Percentiles rank a stretch among this genome's conserved stretches.
Conservation (phyloP, 1,284 basidiomycete species). For the Mrakiaceae sp. region DNA sequence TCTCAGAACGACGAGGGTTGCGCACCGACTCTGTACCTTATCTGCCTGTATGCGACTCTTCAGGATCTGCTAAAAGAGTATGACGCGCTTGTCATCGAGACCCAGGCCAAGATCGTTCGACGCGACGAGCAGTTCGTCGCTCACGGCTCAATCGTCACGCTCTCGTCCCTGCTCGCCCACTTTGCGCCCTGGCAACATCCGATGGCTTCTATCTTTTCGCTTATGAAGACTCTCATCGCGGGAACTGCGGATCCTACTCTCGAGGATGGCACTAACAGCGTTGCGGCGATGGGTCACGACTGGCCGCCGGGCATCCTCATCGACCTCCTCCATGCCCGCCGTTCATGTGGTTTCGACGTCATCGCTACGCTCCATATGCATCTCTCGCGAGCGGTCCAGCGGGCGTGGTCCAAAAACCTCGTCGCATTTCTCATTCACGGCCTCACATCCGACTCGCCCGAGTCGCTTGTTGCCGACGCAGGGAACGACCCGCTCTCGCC, state of each 20-base stretch:
- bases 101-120: slow-evolving; percentile 61
- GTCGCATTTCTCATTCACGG: slow-evolving; percentile 68
- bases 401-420: slow-evolving; percentile 65
- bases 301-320: slow-evolving; percentile 66
- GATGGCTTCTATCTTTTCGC: slow-evolving; percentile 50
- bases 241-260: slow-evolving; percentile 6
- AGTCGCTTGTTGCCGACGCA: slow-evolving; percentile 42
- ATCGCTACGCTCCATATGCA: slow-evolving; percentile 56
- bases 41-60: slow-evolving; percentile 59
- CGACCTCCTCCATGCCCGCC: slow-evolving; percentile 55
- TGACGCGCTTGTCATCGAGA: slow-evolving; percentile 62
- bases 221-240: slow-evolving; percentile 51
- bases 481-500: slow-evolving; percentile 32
- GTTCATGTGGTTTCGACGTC: slow-evolving; percentile 61
- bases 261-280: neutral
- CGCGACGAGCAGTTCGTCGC: slow-evolving; percentile 60
- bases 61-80: slow-evolving; percentile 65
- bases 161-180: slow-evolving; percentile 64
- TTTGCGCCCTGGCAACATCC: slow-evolving; percentile 78
- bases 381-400: slow-evolving; percentile 59
- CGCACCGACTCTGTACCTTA: slow-evolving; percentile 44
- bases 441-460: slow-evolving; percentile 50
- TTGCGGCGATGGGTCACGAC: slow-evolving; percentile 16
- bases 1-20: neutral
- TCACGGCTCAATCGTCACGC: slow-evolving; percentile 62